Percentiles rank a stretch among this genome's conserved stretches.
Evolutionary conservation across 345 rosid genomes (phyloP).

Genomic region (Acer yangbiense): DNA sequence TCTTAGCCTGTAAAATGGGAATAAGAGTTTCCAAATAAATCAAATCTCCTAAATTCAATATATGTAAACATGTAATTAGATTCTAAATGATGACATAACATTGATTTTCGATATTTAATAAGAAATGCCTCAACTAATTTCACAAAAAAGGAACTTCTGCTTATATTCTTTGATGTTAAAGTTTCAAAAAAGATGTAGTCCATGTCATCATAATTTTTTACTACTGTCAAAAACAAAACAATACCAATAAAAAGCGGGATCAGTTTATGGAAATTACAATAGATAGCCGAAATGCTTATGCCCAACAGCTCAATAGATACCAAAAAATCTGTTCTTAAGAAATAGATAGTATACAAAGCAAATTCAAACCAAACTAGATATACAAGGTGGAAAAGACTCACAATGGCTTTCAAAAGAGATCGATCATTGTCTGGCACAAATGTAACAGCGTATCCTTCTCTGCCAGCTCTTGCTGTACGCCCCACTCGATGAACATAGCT

Average conservation of each 20-base stretch:
- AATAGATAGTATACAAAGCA: conserved; percentile 3
- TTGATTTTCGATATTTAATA: not conserved
- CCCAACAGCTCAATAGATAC: conserved; percentile 4
- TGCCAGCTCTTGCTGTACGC: conserved; percentile 97
- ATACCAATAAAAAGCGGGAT: not conserved
- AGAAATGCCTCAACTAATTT: conserved; percentile 11
- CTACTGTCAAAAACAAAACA: not conserved
- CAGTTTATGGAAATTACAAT: not conserved
- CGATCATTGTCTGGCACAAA: conserved; percentile 90
- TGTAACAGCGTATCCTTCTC: conserved; percentile 97
- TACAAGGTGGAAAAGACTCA: conserved; percentile 37
- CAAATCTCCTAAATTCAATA: not conserved
- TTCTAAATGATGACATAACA: not conserved
- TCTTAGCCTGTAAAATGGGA: conserved; percentile 59
- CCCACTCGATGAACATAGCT: conserved; percentile 98
- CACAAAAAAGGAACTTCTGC: not conserved
- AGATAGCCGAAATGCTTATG: not conserved
- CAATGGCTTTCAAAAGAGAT: conserved; percentile 90
- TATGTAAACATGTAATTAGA: not conserved
- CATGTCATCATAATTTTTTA: not conserved
- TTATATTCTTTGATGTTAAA: not conserved
- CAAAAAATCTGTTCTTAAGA: not conserved
- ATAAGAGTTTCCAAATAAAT: conserved; percentile 8
- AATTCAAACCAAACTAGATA: conserved; percentile 6
- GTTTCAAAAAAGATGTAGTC: not conserved